phyloP scores from a whole-genome alignment of 192 early-diverging fungal genomes.

The Dispira simplex region DNA sequence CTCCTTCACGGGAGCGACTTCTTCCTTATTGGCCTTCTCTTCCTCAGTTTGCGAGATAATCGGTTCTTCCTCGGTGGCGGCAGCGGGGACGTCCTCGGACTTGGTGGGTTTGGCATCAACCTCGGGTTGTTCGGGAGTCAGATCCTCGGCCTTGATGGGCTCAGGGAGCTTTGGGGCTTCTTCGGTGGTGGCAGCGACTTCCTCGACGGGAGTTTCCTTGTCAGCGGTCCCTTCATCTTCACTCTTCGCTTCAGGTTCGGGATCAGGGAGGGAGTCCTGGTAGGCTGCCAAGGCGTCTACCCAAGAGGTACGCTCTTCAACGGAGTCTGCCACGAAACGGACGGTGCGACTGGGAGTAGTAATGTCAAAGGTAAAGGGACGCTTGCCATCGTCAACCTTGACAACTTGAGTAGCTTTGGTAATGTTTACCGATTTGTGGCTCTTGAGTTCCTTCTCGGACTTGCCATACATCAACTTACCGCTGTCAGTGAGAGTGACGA shows the following conservation, averaged over 20 bases:
- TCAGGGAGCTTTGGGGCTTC: not conserved
- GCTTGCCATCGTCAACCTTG: conserved; percentile 10
- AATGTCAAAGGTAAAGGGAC: conserved; percentile 11
- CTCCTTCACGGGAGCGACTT: not conserved
- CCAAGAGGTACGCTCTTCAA: conserved; percentile 9
- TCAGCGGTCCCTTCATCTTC: not conserved
- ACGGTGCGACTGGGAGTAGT: not conserved
- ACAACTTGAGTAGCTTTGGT: not conserved
- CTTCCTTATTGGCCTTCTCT: not conserved
- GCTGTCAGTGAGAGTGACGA: not conserved
- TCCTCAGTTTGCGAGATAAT: not conserved
- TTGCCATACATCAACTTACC: conserved; percentile 9
- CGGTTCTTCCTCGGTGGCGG: not conserved
- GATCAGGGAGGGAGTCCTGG: conserved; percentile 10
- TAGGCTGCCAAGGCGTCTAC: conserved; percentile 1
- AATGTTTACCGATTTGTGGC: not conserved
- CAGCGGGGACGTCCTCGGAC: not conserved
- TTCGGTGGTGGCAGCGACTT: not conserved
- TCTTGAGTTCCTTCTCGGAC: not conserved
- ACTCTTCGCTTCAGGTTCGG: not conserved
- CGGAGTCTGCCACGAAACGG: conserved; percentile 6
- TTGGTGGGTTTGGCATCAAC: not conserved
- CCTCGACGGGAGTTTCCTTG: not conserved
- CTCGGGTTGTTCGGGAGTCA: not conserved
- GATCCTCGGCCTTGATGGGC: not conserved